Percentiles rank a stretch among this genome's conserved stretches.
These are phyloP conservation scores for Hymenoscyphus repandus DNA, from an alignment of 2,329 filamentous ascomycete genomes.

Conservation along the genomic window DNA sequence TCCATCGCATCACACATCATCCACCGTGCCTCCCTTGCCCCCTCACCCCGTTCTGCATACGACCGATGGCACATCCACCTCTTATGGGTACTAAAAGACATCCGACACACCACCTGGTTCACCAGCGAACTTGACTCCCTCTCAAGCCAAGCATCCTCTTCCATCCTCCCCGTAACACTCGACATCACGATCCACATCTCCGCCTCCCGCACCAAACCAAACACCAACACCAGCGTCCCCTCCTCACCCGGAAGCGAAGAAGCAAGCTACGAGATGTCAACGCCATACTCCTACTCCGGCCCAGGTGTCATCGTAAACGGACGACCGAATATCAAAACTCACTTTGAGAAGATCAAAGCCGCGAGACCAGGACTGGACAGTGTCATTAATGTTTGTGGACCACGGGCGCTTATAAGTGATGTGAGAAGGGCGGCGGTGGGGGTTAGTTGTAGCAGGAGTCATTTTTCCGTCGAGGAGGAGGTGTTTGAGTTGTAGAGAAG, in stretches of 20 bases:
- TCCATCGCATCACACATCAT: slow-evolving; percentile 22
- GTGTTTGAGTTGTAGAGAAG: slow-evolving; percentile 13
- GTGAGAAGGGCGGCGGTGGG: slow-evolving; percentile 12
- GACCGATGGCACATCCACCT: slow-evolving; percentile 13
- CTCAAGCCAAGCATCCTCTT: background rate
- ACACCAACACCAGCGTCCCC: background rate
- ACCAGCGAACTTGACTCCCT: slow-evolving; percentile 13
- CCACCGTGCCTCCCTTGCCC: slow-evolving; percentile 1
- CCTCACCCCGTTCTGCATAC: background rate
- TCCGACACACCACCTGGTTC: slow-evolving; percentile 15
- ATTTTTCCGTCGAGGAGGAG: slow-evolving; percentile 19
- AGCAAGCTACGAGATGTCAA: slow-evolving; percentile 1
- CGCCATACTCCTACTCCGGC: background rate
- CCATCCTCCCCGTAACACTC: slow-evolving; percentile 2
- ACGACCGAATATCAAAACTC: slow-evolving; percentile 11
- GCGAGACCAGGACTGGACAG: slow-evolving; percentile 6
- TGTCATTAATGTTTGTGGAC: slow-evolving; percentile 16
- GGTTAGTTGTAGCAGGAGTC: slow-evolving; percentile 5
- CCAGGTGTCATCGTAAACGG: slow-evolving; percentile 9
- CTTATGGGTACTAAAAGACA: slow-evolving; percentile 18
- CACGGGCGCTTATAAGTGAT: slow-evolving; percentile 6
- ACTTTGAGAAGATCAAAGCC: slow-evolving; percentile 7
- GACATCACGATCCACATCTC: slow-evolving; percentile 13
- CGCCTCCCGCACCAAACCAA: no score
- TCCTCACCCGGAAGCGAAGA: background rate